phyloP scores from a whole-genome alignment of 768 basidiomycete species.

The Sarcodon aspratus region DNA sequence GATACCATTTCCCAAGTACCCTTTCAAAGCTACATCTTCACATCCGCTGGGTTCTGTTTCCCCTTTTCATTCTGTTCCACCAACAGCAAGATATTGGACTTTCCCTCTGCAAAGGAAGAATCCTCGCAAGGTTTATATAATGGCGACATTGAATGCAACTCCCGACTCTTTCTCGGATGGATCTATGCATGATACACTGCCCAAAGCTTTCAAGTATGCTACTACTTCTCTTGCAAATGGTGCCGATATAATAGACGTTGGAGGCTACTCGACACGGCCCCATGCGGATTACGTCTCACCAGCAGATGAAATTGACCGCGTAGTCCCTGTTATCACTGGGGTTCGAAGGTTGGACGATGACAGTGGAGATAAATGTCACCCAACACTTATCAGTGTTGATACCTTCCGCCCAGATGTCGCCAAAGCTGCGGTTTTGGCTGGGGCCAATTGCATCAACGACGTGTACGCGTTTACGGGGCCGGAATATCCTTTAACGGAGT shows the following conservation, averaged over 20 bases:
- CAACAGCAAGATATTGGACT: conserved; percentile 40
- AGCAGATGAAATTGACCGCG: conserved; percentile 62
- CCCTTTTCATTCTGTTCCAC: too few species aligned
- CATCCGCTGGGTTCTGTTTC: conserved; percentile 17
- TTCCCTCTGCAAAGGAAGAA: conserved; percentile 16
- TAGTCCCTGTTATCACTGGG: conserved; percentile 57
- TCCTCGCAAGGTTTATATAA: conserved; percentile 47
- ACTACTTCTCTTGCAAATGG: conserved; percentile 37
- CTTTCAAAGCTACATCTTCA: conserved; percentile 14
- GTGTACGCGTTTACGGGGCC: conserved; percentile 73
- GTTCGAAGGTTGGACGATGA: conserved; percentile 29
- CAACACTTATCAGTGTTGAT: conserved; percentile 67
- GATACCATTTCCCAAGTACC: conserved; percentile 59
- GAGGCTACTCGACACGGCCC: conserved; percentile 90
- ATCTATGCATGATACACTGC: conserved; percentile 37
- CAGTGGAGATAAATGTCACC: not conserved
- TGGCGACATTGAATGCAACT: conserved; percentile 89
- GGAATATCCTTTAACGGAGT: conserved; percentile 23
- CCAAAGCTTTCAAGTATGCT: conserved; percentile 44
- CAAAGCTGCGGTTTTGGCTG: conserved; percentile 58
- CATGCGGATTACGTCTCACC: conserved; percentile 52
- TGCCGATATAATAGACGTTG: conserved; percentile 80
- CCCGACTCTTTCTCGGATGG: conserved; percentile 98
- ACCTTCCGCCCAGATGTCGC: conserved; percentile 85
- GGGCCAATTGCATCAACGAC: conserved; percentile 92